Conservation (phyloP, 2,329 filamentous ascomycete genomes). For the Capronia americana region DNA sequence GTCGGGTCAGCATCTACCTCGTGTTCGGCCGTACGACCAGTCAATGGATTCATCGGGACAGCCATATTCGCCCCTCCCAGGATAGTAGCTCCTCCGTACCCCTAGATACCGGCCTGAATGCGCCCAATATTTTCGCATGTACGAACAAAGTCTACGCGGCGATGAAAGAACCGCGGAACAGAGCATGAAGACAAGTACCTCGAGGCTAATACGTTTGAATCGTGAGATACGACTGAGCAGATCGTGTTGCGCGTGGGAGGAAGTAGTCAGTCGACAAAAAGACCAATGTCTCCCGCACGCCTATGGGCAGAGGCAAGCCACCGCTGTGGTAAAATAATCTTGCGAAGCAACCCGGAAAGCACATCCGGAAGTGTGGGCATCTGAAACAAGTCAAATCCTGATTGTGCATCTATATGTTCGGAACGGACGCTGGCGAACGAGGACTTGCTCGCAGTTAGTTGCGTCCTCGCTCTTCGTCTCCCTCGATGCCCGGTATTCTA, state of each 20-base stretch:
- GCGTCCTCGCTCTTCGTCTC: neutral
- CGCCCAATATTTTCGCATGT: neutral
- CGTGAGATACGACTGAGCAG: no score
- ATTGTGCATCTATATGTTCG: neutral
- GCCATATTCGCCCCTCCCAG: neutral
- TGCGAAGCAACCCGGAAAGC: neutral
- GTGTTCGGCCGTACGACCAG: neutral
- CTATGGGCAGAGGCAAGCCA: neutral
- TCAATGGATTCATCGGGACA: neutral
- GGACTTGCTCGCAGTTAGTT: neutral
- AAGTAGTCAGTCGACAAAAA: no score
- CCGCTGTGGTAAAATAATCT: neutral
- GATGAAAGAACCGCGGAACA: neutral
- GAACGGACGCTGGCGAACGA: neutral
- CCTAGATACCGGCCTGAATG: neutral
- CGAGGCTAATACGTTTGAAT: no score
- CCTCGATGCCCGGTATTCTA: neutral
- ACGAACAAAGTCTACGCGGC: no score
- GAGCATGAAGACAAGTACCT: neutral
- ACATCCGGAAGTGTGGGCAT: slow-evolving; percentile 2
- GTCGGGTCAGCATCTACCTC: neutral
- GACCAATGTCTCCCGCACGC: no score
- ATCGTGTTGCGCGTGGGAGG: no score
- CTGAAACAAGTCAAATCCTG: neutral
- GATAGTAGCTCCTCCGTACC: no score